phyloP scores from a whole-genome alignment of 2,329 filamentous ascomycete species.

The Fusarium compactum region DNA sequence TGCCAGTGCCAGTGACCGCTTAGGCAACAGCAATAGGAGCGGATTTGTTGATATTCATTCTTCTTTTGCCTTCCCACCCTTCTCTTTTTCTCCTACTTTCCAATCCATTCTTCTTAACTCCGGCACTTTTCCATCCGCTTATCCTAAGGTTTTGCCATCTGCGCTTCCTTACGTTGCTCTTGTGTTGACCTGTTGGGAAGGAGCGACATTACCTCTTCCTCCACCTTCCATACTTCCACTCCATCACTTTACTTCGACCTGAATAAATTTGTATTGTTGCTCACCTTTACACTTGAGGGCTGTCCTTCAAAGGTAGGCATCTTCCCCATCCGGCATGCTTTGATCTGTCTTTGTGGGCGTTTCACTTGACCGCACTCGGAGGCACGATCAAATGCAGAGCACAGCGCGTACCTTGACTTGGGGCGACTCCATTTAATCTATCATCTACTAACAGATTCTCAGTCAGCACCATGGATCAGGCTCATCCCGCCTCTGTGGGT shows the following conservation, averaged over 20 bases:
- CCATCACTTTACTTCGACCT: background rate
- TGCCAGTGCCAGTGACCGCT: slow-evolving; percentile 1
- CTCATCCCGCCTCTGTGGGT: slow-evolving; percentile 8
- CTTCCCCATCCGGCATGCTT: background rate
- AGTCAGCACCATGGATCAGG: slow-evolving; percentile 35
- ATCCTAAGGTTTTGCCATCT: background rate
- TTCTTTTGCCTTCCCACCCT: slow-evolving; percentile 1
- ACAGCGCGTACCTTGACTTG: background rate
- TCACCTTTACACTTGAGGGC: background rate
- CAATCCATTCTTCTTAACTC: background rate
- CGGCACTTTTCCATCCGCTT: background rate
- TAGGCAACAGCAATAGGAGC: background rate
- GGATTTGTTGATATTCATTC: background rate
- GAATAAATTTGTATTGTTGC: background rate
- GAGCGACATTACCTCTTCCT: slow-evolving; percentile 4
- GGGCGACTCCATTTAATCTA: background rate
- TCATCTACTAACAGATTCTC: slow-evolving; percentile 17
- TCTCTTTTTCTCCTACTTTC: background rate
- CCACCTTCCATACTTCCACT: background rate
- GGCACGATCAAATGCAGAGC: background rate
- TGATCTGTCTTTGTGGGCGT: background rate
- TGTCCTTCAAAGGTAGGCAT: slow-evolving; percentile 26
- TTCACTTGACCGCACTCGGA: background rate
- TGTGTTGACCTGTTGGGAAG: slow-evolving; percentile 18
- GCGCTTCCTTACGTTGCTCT: slow-evolving; percentile 4